phyloP scores from a whole-genome alignment of 1,284 basidiomycete species.

The Marasmius oreades region DNA sequence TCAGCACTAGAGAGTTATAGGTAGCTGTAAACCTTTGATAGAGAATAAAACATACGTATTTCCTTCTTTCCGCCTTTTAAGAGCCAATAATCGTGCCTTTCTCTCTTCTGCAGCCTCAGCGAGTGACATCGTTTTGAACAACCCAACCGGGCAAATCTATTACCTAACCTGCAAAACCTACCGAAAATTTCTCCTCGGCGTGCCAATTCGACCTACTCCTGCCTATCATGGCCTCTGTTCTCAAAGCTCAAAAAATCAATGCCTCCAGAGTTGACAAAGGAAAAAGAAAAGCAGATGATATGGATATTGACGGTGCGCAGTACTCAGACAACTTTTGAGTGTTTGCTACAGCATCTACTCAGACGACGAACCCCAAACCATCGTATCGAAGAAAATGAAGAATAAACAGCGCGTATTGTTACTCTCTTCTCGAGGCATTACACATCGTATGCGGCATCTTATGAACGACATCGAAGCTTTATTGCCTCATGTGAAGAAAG shows the following conservation, averaged over 20 bases:
- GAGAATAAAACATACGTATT: slow-evolving; percentile 29
- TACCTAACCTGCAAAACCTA: background rate
- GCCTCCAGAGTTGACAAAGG: slow-evolving; percentile 49
- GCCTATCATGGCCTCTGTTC: slow-evolving; percentile 57
- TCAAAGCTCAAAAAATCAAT: slow-evolving; percentile 62
- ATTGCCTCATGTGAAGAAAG: slow-evolving; percentile 96
- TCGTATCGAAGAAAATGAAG: slow-evolving; percentile 53
- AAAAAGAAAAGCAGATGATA: slow-evolving; percentile 64
- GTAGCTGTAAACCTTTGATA: slow-evolving; percentile 2
- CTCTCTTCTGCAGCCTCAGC: slow-evolving; percentile 83
- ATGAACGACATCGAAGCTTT: slow-evolving; percentile 93
- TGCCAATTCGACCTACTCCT: background rate
- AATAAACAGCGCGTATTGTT: slow-evolving; percentile 89
- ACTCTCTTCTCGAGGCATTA: slow-evolving; percentile 92
- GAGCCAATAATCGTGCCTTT: slow-evolving; percentile 79
- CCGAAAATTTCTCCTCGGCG: background rate
- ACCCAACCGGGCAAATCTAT: background rate
- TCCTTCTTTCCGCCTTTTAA: slow-evolving; percentile 76
- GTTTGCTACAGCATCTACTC: background rate
- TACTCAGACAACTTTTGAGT: background rate
- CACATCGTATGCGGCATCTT: slow-evolving; percentile 95
- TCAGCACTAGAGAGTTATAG: slow-evolving; percentile 1
- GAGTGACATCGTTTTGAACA: slow-evolving; percentile 62
- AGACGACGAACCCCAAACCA: slow-evolving; percentile 24
- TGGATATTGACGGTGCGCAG: slow-evolving; percentile 45